Evolutionary conservation across 768 basidiomycete genomes (phyloP).

Genomic region (Russula earlei): DNA sequence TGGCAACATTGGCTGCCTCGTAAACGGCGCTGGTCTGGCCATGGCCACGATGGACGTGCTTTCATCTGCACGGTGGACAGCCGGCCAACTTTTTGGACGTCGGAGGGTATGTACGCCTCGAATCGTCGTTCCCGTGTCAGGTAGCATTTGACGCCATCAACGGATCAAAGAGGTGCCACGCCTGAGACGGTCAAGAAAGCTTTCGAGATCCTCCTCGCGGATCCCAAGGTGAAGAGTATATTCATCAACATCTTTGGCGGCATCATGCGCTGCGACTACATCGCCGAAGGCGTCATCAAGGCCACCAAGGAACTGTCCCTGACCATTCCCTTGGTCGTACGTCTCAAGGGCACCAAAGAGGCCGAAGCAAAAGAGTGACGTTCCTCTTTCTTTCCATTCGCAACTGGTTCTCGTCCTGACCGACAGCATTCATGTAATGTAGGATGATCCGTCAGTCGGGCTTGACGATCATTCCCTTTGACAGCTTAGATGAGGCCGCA

Average conservation of each 20-base stretch:
- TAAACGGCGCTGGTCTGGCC: conserved; percentile 96
- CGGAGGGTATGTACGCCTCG: conserved; percentile 55
- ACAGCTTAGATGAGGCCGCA: conserved; percentile 88
- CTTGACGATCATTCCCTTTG: conserved; percentile 87
- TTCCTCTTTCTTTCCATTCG: background rate
- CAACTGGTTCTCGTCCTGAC: conserved; percentile 16
- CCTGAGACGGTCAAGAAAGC: conserved; percentile 99
- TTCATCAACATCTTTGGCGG: conserved; percentile 98
- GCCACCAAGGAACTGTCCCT: conserved; percentile 88
- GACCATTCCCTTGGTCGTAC: conserved; percentile 81
- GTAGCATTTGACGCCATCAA: conserved; percentile 24
- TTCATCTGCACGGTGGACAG: conserved; percentile 86
- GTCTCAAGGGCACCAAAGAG: conserved; percentile 97
- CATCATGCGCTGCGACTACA: conserved; percentile 99
- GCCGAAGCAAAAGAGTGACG: conserved; percentile 88
- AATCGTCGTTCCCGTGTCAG: background rate
- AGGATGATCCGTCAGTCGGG: conserved; percentile 94
- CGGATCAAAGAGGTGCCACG: conserved; percentile 94
- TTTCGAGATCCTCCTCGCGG: conserved; percentile 86
- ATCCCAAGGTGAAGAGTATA: conserved; percentile 93
- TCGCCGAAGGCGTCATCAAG: conserved; percentile 96
- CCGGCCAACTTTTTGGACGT: conserved; percentile 99
- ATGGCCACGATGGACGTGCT: conserved; percentile 99
- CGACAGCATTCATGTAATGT: background rate
- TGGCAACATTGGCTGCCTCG: conserved; percentile 92